Percentiles rank a stretch among this genome's conserved stretches.
Evolutionary conservation across 2,329 filamentous ascomycete species (phyloP).

Genomic region (Gyromitra esculenta): DNA sequence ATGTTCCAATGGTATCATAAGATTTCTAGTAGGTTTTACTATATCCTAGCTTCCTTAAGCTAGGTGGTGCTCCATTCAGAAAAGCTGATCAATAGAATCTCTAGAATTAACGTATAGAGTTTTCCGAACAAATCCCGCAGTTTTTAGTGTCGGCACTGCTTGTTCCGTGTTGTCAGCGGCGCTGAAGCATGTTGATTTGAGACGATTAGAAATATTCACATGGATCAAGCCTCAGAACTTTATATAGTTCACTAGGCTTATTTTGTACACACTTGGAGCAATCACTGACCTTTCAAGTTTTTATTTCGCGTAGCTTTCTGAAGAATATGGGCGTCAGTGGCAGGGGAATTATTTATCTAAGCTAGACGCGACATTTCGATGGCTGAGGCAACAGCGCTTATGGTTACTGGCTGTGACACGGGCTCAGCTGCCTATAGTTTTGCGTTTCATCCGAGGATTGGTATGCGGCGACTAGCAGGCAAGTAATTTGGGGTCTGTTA

Average conservation of each 20-base stretch:
- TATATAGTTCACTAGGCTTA: conserved; percentile 10
- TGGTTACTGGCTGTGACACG: not conserved
- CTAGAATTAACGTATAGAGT: too few species aligned
- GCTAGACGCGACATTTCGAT: not conserved
- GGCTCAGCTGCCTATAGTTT: not conserved
- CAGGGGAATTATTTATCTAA: conserved; percentile 17
- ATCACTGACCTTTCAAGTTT: not conserved
- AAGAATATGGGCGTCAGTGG: not conserved
- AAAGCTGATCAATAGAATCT: too few species aligned
- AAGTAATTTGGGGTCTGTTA: conserved; percentile 17
- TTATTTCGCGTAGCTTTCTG: not conserved
- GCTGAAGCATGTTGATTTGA: too few species aligned
- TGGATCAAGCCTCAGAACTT: too few species aligned
- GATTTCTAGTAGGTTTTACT: too few species aligned
- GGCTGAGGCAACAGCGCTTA: not conserved
- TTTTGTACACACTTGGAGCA: not conserved
- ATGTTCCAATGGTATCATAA: too few species aligned
- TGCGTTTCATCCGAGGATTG: conserved; percentile 37
- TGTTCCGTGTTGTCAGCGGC: too few species aligned
- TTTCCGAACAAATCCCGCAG: too few species aligned
- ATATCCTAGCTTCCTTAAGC: too few species aligned
- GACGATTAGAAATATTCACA: too few species aligned
- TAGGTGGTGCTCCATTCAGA: too few species aligned
- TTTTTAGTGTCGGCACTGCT: too few species aligned
- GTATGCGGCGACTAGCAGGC: not conserved